Evolutionary conservation across 352 stramenopile genomes (phyloP), one percentile per base, ranked within the genome.

Genomic region (Phytophthora pinifolia): DNA sequence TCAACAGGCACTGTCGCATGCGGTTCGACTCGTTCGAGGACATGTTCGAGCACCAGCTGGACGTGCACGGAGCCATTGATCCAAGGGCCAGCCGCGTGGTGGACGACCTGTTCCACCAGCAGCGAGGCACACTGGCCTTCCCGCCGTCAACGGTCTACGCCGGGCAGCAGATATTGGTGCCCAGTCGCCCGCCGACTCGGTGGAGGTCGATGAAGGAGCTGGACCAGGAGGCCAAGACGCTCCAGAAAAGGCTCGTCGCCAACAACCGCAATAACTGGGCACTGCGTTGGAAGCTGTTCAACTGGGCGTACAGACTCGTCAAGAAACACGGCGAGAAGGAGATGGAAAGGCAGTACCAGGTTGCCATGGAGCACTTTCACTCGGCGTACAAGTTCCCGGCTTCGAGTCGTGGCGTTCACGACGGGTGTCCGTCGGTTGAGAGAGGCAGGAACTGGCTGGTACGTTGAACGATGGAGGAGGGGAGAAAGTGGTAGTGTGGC

Each of bases 91-190:
- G 65, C 10, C 83, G 76, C 32, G 38, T 81, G n/a, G 56, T 68
- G 30, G 52, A 62, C 29, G 69, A 82, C 15, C 39, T 76, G 17
- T 76, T 67, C 25, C 55, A 63, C 10, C 67, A 82, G 36, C 48
- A 77, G 10, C 62, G 57, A 30, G 70, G 59, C 6, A 61, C 12
- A 4, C 9, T 55, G 9, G 54, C 71, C 1, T 66, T 56, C 9
- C 76, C 81, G 7, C 79, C 81, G 0, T 46, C 65, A 43, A 89
- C 76, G 2, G 79, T 91, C 9, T 91, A 82, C 49, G 61, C 72
- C 1, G 69, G 56, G 13, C 50, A 73, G 49, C 81, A 91, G 32
- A 70, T 62, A 45, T 36, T 78, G 39, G 9, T 43, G 13, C 68
- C 71, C 1, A 63, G 52, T 37, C 45, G 65, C 8, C 64, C 57